Base-by-base conservation (phyloP, 805 yeast species). In the Kodamaea jinghongensis region DNA sequence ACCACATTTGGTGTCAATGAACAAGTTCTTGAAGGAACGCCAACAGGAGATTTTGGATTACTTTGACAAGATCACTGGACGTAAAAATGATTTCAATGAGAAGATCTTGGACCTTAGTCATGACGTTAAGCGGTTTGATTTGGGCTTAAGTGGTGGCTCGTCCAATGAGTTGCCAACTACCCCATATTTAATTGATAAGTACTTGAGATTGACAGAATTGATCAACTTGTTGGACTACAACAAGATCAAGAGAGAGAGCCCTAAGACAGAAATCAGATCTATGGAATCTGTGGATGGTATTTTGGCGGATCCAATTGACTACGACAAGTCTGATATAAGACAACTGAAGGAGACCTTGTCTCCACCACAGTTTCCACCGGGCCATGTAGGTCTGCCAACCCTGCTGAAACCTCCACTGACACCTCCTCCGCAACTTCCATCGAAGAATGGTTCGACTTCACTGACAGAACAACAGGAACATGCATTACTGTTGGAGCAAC, bases 1-100 rank as follows among this genome's bases (percentile, higher is more conserved):
- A 53, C 88, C 93, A 0, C 87, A 83, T 70, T 67, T 91, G 61
- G 67, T 75, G 13, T 68, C 65, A 25, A 73, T 91, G 78, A 91
- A 93, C 58, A 53, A 53, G 1, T 89, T 91, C 50, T 70, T 91
- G 14, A 66, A 70, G 2, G 67, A 64, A 11, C 81, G 83, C 51
- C 71, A 71, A 38, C 61, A 49, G 0, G 86, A 86, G 48, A 62
- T 89, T 6, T 51, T 70, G n/a, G 79, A 78, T 12, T 91, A 86
- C 62, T 76, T 84, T 49, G 86, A 79, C 53, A 78, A 76, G 43
- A 71, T 90, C 22, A 83, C 95, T 0, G 81, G 81, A 4, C 66
- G 86, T 39, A 81, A 79, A 49, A 62, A 81, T 50, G 91, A 81
- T 50, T 81, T 82, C 54, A 74, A 73, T 36, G 78, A 76, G 29